These are phyloP conservation scores for Linderina pennispora DNA, from an alignment of 192 early-diverging fungal genomes.

Conservation along the genomic window DNA sequence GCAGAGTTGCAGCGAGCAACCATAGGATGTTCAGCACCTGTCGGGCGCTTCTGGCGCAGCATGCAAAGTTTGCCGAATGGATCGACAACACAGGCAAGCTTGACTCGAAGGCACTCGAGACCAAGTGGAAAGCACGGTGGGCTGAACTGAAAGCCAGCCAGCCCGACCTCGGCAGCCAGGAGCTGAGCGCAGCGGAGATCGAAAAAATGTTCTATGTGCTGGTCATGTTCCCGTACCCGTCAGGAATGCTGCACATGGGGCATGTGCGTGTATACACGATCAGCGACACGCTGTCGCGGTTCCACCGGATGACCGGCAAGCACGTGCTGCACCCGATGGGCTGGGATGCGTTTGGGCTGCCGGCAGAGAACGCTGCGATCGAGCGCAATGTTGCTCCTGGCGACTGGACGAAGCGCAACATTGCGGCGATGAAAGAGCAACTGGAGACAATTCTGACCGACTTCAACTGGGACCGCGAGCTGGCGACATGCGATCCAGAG, in stretches of 20 bases:
- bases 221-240: slow-evolving; percentile 96
- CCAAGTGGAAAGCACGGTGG: slow-evolving; percentile 55
- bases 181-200: slow-evolving; percentile 20
- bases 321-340: slow-evolving; percentile 89
- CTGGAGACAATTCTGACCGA: slow-evolving; percentile 65
- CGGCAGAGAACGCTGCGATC: slow-evolving; percentile 96
- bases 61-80: slow-evolving; percentile 26
- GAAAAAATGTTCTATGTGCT: slow-evolving; percentile 71
- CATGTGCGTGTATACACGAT: slow-evolving; percentile 97
- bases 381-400: slow-evolving; percentile 69
- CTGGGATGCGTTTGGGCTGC: slow-evolving; percentile 98
- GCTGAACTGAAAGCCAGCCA: slow-evolving; percentile 16
- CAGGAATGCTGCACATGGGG: slow-evolving; percentile 89
- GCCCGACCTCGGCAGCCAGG: background rate
- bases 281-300: slow-evolving; percentile 77
- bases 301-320: slow-evolving; percentile 66
- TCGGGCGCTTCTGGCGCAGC: background rate
- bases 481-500: slow-evolving; percentile 76
- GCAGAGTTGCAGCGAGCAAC: no score
- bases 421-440: slow-evolving; percentile 76
- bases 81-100: slow-evolving; percentile 40
- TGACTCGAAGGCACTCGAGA: slow-evolving; percentile 52
- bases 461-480: slow-evolving; percentile 92
- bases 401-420: slow-evolving; percentile 82
- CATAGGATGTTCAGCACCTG: slow-evolving; percentile 4